Conservation (phyloP, 2,329 filamentous ascomycete species). For the Calonectria montana region DNA sequence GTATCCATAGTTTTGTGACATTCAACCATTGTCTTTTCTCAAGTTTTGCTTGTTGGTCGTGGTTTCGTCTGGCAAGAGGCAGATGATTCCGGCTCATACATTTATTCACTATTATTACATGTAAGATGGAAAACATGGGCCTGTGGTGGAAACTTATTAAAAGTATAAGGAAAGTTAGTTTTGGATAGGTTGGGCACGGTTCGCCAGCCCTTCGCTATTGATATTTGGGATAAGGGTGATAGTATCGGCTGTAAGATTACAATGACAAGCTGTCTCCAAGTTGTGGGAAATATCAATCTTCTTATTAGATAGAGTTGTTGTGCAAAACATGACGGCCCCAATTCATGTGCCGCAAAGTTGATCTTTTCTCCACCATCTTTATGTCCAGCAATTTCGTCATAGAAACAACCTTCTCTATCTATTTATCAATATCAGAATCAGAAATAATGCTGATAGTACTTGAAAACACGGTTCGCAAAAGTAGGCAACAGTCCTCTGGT, state of each 20-base stretch:
- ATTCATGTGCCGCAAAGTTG: background rate
- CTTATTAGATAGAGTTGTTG: background rate
- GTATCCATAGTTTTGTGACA: slow-evolving; percentile 36
- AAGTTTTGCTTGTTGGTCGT: slow-evolving; percentile 22
- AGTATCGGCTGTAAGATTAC: background rate
- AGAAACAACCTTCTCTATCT: too few relatives aligned
- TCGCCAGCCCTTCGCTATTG: background rate
- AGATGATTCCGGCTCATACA: slow-evolving; percentile 9
- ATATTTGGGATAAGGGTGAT: background rate
- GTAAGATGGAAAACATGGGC: slow-evolving; percentile 4
- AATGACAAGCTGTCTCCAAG: background rate
- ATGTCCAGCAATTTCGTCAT: background rate
- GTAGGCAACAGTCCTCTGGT: background rate
- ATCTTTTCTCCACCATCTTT: background rate
- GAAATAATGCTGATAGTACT: background rate
- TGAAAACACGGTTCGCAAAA: background rate
- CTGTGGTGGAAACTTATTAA: background rate
- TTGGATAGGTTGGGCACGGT: background rate
- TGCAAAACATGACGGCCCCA: background rate
- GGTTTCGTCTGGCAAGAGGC: background rate
- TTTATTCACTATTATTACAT: slow-evolving; percentile 11
- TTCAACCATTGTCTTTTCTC: slow-evolving; percentile 2
- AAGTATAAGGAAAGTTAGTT: background rate
- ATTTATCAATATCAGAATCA: too few relatives aligned
- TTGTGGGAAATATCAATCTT: background rate